Conservation (phyloP, 1,139 yeast genomes). For the Pichia terricola region DNA sequence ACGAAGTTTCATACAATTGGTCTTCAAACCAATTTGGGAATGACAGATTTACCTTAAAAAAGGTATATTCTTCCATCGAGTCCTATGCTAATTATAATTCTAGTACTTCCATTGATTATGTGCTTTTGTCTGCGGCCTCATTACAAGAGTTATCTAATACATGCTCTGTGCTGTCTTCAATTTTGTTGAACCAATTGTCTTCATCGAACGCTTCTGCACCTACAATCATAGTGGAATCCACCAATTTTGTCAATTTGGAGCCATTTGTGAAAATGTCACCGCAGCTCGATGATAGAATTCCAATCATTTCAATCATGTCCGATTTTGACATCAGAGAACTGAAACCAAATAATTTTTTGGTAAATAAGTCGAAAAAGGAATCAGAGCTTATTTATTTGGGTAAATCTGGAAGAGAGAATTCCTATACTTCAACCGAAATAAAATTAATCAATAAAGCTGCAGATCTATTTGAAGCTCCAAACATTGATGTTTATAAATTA, state of each 20-base stretch:
- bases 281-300: slow-evolving; percentile 31
- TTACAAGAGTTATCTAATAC: slow-evolving; percentile 37
- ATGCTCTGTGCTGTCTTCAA: slow-evolving; percentile 27
- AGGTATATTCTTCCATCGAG: slow-evolving; percentile 8
- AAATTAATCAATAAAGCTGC: slow-evolving; percentile 25
- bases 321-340: slow-evolving; percentile 49
- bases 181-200: slow-evolving; percentile 23
- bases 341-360: slow-evolving; percentile 24
- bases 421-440: slow-evolving; percentile 22
- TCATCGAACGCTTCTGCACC: slow-evolving; percentile 25
- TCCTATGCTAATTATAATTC: slow-evolving; percentile 2
- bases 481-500: slow-evolving; percentile 39
- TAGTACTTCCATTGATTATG: slow-evolving; percentile 9
- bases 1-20: slow-evolving; percentile 20
- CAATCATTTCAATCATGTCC: slow-evolving; percentile 49
- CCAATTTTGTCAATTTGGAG: slow-evolving; percentile 64
- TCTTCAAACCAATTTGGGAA: slow-evolving; percentile 24
- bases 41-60: slow-evolving; percentile 19
- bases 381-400: slow-evolving; percentile 28
- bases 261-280: slow-evolving; percentile 43
- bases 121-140: slow-evolving; percentile 38
- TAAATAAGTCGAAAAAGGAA: slow-evolving; percentile 27
- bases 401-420: slow-evolving; percentile 21
- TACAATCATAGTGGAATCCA: slow-evolving; percentile 52
- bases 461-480: slow-evolving; percentile 25